Base-by-base conservation (phyloP, 2,329 filamentous ascomycete species). In the Ophiostoma montium region DNA sequence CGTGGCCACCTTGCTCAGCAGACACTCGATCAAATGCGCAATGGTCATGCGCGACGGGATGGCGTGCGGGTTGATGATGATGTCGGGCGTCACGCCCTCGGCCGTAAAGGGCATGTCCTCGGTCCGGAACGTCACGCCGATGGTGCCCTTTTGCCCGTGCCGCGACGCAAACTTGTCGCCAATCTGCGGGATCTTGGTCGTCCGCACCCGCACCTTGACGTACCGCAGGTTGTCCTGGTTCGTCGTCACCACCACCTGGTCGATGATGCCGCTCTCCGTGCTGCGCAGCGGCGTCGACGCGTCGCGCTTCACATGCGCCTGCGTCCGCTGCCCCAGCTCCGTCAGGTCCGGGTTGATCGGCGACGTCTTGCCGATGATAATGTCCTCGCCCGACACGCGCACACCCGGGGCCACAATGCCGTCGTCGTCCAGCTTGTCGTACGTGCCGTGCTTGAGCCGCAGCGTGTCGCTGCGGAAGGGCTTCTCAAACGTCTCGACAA, bases 41-140 rank as follows among this genome's bases (percentile, higher is more conserved):
- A 98, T 98, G 3, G 94, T 98, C 92, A 98, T 98, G 78, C 92
- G 92, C 49, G 92, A 98, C 0, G 92, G 92, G 76, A 98, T 98
- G 62, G 92, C 94, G 75, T 98, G 92, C 1, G 92, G 92, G 67
- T 98, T 98, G 74, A 98, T 96, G 66, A 98, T 95, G 55, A 98
- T 75, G 66, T 98, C 94, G 0, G 94, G 92, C 0, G 84, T 84
- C 48, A 98, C 77, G 59, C 94, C 92, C 63, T 96, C 87, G 35
- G 80, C 74, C 3, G 87, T 92, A 66, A 98, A 98, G 0, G 94
- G 94, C 94, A 98, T 98, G 62, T 98, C 94, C 66, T 98, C 92
- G 59, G 94, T 86, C 46, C 90, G 81, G 67, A 94, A 98, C 1
- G 92, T 96, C 56, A 98, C 90, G 79, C 94, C 94, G 62, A 98